These are phyloP conservation scores for Phytomonas sp. DNA, from an alignment of 208 protist species.

Conservation along the genomic window DNA sequence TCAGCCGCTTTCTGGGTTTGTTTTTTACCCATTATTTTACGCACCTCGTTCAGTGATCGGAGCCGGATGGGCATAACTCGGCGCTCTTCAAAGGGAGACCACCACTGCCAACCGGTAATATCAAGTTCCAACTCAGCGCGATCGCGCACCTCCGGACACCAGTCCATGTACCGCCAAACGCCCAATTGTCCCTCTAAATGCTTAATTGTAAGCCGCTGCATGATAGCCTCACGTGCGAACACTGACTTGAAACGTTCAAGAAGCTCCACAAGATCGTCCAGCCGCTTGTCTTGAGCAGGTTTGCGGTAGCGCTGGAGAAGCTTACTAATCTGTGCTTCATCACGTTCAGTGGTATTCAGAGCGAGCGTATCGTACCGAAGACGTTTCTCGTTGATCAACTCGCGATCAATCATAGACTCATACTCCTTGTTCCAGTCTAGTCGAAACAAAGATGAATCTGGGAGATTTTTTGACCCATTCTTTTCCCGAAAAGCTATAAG, in stretches of 20 bases:
- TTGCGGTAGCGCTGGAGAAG: constrained; percentile 81
- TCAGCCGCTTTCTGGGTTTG: constrained; percentile 73
- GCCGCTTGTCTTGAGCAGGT: constrained; percentile 73
- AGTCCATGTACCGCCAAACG: constrained; percentile 91
- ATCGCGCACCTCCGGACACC: constrained; percentile 89
- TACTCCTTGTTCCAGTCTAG: constrained; percentile 82
- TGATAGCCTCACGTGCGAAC: constrained; percentile 87
- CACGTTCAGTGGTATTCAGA: constrained; percentile 63
- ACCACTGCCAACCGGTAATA: constrained; percentile 82
- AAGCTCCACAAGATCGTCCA: constrained; percentile 82
- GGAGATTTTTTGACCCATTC: constrained; percentile 47
- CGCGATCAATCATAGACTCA: constrained; percentile 62
- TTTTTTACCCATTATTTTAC: constrained; percentile 79
- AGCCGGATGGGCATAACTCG: constrained; percentile 80
- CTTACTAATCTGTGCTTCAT: constrained; percentile 81
- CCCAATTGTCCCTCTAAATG: constrained; percentile 89
- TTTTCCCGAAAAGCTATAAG: constrained; percentile 64
- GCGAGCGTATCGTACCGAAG: constrained; percentile 80
- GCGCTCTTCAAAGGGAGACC: constrained; percentile 79
- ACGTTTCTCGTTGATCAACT: constrained; percentile 85
- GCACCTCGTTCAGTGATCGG: constrained; percentile 83
- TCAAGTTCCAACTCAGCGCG: constrained; percentile 87
- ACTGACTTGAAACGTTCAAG: constrained; percentile 91
- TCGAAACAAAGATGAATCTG: constrained; percentile 51
- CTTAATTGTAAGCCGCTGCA: constrained; percentile 89